These are phyloP conservation scores for Camelina hispida DNA, from an alignment of 345 rosid species.

Conservation along the genomic window DNA sequence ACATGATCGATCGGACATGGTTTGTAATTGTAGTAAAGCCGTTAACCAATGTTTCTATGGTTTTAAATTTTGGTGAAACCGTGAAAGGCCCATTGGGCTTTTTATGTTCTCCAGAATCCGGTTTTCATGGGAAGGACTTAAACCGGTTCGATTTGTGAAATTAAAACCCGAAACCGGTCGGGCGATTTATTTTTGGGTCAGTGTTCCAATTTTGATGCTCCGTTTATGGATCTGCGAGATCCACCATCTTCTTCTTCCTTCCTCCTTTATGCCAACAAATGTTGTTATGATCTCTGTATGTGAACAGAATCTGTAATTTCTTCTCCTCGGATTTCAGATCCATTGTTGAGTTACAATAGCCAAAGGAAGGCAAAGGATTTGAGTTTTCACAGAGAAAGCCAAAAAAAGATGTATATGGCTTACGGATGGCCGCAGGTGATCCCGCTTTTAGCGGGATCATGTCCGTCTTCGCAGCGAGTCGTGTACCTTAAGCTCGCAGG, in stretches of 20 bases:
- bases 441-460: conserved; percentile 65
- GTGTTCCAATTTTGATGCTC: conserved; percentile 18
- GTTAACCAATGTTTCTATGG: background rate
- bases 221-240: conserved; percentile 47
- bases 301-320: conserved; percentile 21
- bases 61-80: background rate
- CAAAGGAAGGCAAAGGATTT: background rate
- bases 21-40: background rate
- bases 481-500: conserved; percentile 74
- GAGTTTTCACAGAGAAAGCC: conserved; percentile 18
- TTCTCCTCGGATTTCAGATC: conserved; percentile 44
- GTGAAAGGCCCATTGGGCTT: background rate
- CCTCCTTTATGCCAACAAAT: background rate
- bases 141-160: conserved; percentile 8
- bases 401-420: conserved; percentile 84
- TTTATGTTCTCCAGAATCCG: background rate
- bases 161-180: conserved; percentile 32
- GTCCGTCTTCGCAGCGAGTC: conserved; percentile 75
- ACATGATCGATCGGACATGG: background rate
- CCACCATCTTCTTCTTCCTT: conserved; percentile 32
- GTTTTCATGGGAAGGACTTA: background rate
- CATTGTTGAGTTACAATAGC: conserved; percentile 17
- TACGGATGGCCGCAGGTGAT: conserved; percentile 99
- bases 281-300: conserved; percentile 37
- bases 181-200: background rate